Evolutionary conservation across 768 basidiomycete species (phyloP), one percentile per base, ranked within the genome.

Genomic region (Termitomyces sp.): DNA sequence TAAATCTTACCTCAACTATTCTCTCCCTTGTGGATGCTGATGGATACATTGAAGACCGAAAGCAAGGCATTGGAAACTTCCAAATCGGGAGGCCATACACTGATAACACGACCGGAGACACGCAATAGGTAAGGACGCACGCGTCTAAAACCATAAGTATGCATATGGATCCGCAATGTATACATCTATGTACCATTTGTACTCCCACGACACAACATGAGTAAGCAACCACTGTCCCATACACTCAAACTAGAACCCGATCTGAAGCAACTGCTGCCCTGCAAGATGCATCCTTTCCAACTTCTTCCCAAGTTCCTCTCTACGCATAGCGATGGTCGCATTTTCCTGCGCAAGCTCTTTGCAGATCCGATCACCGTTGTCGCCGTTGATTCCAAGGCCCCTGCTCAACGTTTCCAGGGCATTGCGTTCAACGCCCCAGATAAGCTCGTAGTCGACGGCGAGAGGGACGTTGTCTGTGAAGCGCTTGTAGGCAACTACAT

Each of bases 401-500:
- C 65, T 60, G 41, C 73, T 72, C 3, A 90, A 66, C 0, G 68
- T 73, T 17, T 64, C 67, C 9, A 84, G 70, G 2, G 88, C 63
- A 0, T 70, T 75, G 0, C 72, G 65, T 52, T 77, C 73, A 6
- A 82, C 58, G 0, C 83, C 85, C 3, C 75, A 75, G 2, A 85
- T 73, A 22, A 85, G 77, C 50, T 81, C 76, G 34, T 74, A 63
- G 58, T 86, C 83, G 53, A 86, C 78, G 4, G 79, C 76, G 44
- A 78, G 68, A 5, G 84, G 81, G 5, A 86, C 64, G 45, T 75
- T 78, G 62, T 87, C 85, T 1, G 71, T 71, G 56, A 84, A 78
- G 2, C 83, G 75, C 64, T 84, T 84, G 64, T 80, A 84, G 0
- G 81, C 77, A 2, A 85, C 83, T 87, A 56, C 4, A 8, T 17